Conservation (phyloP, 2,329 filamentous ascomycete species). For the Phialemonium atrogriseum region DNA sequence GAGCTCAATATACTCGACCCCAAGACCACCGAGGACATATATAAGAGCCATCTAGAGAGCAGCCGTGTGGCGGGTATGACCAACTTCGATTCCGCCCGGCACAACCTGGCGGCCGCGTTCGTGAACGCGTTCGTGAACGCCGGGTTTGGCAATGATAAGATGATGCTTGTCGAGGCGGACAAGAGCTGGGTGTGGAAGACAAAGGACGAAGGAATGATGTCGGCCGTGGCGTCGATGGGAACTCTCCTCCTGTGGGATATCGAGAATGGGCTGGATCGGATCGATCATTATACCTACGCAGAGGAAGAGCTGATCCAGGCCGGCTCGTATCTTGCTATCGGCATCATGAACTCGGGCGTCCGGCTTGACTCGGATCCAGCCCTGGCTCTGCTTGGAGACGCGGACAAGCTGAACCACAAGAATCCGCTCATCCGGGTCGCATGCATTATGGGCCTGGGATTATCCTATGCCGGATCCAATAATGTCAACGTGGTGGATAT, state of each 20-base stretch:
- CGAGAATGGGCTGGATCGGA: constrained; percentile 83
- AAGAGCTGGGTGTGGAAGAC: constrained; percentile 99
- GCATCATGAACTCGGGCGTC: constrained; percentile 92
- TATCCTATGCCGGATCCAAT: constrained; percentile 91
- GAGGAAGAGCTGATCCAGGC: constrained; percentile 77
- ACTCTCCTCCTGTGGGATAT: constrained; percentile 91
- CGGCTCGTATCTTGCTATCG: constrained; percentile 84
- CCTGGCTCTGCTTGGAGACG: constrained; percentile 73
- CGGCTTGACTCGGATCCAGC: constrained; percentile 84
- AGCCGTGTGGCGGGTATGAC: constrained; percentile 87
- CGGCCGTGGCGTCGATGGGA: constrained; percentile 87
- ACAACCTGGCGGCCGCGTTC: constrained; percentile 92
- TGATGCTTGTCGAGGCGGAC: constrained; percentile 87
- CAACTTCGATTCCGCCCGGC: constrained; percentile 88
- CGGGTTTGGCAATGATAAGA: constrained; percentile 90
- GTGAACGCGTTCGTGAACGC: constrained; percentile 97
- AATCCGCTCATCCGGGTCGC: constrained; percentile 71
- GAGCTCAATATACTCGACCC: constrained; percentile 96
- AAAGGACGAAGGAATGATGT: constrained; percentile 96
- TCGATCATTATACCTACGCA: constrained; percentile 88
- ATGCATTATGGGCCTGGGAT: constrained; percentile 90
- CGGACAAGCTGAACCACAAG: constrained; percentile 70
- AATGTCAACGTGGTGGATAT: constrained; percentile 81
- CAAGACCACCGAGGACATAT: constrained; percentile 96
- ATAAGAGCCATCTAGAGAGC: constrained; percentile 97